Base-by-base conservation (phyloP, 352 stramenopile genomes). In the Phytophthora sp. region DNA sequence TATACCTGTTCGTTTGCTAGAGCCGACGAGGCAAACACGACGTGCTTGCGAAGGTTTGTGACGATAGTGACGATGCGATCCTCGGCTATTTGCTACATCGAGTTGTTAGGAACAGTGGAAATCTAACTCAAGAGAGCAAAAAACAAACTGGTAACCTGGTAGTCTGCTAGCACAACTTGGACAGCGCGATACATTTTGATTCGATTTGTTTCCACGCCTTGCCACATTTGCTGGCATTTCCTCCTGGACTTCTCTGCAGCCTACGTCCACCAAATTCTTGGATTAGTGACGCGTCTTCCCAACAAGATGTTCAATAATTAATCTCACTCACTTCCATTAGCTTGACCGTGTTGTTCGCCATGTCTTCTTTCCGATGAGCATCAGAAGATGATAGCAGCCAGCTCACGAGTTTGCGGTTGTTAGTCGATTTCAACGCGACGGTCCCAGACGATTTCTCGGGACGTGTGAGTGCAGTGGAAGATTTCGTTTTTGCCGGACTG, bases 1-100 rank as follows among this genome's bases (percentile, higher is more conserved):
- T n/a, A n/a, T 74, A 92, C 86, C 79, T 95, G 87, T 42, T 89
- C 74, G 52, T 94, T 94, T 15, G 85, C 85, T 7, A 95, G 76
- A n/a, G 80, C 74, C 4, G 85, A 92, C 2, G 84, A 89, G 57
- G 91, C 84, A 65, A 94, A 95, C 1, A 94, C 74, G 2, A 93
- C 82, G 35, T 95, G 85, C 49, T 95, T 95, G 24, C 86, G 85
- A 9, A 95, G 64, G 45, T 89, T 93, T 11, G 76, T 89, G 1
- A 80, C 66, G 21, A 95, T 58, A n/a, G 82, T 92, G 8, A 73
- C 79, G 33, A 93, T 88, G 4, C 82, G 75, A 41, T 89, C 69
- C 63, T 93, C 87, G 0, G 87, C 81, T n/a, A 94, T 82, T 79
- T 93, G 80, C 84, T 95, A n/a, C 7, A 60, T 30, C 15, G 33